Evolutionary conservation across 768 basidiomycete genomes (phyloP), one percentile per base, ranked within the genome.

Genomic region (Leccinum subgranulosum): DNA sequence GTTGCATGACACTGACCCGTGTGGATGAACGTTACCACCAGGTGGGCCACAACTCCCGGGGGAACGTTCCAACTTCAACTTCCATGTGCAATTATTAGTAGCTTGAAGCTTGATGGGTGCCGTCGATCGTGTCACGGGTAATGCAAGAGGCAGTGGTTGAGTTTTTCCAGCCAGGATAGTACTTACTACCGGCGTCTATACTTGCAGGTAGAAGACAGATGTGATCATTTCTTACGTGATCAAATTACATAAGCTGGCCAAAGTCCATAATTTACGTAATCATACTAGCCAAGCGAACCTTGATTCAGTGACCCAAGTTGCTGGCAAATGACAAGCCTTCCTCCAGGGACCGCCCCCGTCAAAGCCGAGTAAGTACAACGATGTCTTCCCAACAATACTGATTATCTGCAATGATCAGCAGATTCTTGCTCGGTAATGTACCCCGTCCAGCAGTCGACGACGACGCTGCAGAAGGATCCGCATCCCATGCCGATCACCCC

Each of bases 401-500:
- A 9, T 39, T 17, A 51, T 15, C 11, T 4, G 7, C 19, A 52
- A 59, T 39, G 3, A n/a, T n/a, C 10, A n/a, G 17, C 46, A 81
- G 82, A 67, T 81, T 73, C 60, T 67, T 83, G 3, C 60, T 83
- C 39, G 64, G 69, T 8, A 51, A 67, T 23, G 61, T 60, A 12
- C 47, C 64, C 10, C 62, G 64, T 21, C 54, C 72, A 25, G 56
- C 67, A 6, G 75, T 72, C 11, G 82, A 85, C 60, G 85, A 86
- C 60, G 84, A 84, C 62, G 80, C 81, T 15, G 87, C 88, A 2
- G 89, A 90, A 62, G 87, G 84, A 23, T 73, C 75, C 14, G 81
- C 79, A 1, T 77, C 74, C 6, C 65, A 73, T 66, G 55, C 66
- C 1, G 55, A 54, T 19, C 60, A 56, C 59, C 56, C 57, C 23